Conservation (phyloP, 306 rosid species). For the Echinosophora koreensis region DNA sequence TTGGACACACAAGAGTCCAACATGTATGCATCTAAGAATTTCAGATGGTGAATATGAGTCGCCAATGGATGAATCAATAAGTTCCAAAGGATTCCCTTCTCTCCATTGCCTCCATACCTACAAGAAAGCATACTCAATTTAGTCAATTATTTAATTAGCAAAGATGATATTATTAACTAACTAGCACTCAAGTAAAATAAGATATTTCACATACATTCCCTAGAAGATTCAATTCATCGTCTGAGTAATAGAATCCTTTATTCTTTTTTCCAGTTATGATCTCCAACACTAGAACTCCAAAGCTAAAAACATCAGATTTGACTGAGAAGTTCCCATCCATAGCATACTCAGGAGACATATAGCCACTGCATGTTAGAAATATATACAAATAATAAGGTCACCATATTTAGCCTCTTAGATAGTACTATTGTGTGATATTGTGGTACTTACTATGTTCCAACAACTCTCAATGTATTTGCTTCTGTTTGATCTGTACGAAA, state of each 20-base stretch:
- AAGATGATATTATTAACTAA: constrained; percentile 37
- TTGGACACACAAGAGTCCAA: constrained; percentile 68
- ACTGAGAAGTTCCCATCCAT: constrained; percentile 78
- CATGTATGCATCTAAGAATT: constrained; percentile 76
- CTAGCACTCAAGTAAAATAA: constrained; percentile 1
- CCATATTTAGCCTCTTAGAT: background rate
- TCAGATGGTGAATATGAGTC: constrained; percentile 58
- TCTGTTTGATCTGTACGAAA: constrained; percentile 63
- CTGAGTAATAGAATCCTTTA: constrained; percentile 63
- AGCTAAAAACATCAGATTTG: constrained; percentile 81
- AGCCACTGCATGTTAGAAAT: constrained; percentile 57
- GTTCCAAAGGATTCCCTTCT: constrained; percentile 64
- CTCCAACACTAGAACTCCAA: constrained; percentile 77
- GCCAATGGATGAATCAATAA: constrained; percentile 60
- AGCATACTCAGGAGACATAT: constrained; percentile 87
- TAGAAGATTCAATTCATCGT: constrained; percentile 68
- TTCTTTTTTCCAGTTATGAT: constrained; percentile 73
- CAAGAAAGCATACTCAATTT: constrained; percentile 34
- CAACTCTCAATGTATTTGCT: constrained; percentile 76
- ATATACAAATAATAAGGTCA: background rate
- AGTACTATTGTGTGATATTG: background rate
- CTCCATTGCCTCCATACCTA: constrained; percentile 82
- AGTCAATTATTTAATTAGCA: constrained; percentile 21
- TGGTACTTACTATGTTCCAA: constrained; percentile 82
- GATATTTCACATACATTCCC: constrained; percentile 54